phyloP scores from a whole-genome alignment of 306 rosid species.

The Arachis hypogaea region DNA sequence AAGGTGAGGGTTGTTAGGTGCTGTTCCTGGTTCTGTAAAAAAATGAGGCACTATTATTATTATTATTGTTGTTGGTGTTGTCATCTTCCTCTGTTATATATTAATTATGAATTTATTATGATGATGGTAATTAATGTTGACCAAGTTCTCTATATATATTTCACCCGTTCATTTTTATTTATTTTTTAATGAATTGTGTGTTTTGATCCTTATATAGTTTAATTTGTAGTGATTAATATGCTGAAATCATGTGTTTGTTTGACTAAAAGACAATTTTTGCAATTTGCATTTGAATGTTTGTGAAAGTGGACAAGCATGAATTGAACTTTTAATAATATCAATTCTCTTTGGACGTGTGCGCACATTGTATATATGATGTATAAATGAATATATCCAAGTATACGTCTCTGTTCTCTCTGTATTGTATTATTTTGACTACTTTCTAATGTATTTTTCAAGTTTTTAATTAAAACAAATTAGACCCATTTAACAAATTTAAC shows the following conservation, averaged over 20 bases:
- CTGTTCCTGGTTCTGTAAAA: conserved; percentile 37
- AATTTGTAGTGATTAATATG: neutral
- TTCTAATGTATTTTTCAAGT: neutral
- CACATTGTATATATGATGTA: neutral
- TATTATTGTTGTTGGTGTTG: neutral
- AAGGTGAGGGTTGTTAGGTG: conserved; percentile 13
- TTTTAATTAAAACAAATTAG: too few species aligned
- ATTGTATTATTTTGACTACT: neutral
- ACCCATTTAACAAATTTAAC: too few species aligned
- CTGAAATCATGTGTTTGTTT: conserved; percentile 17
- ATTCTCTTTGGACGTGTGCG: neutral
- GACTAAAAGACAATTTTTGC: neutral
- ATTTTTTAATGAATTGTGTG: neutral
- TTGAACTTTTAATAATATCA: neutral
- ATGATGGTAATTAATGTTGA: conserved; percentile 24
- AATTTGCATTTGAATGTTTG: conserved; percentile 1
- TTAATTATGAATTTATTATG: neutral
- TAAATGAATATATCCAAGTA: neutral
- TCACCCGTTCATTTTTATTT: neutral
- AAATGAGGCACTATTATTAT: conserved; percentile 18
- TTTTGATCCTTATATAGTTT: neutral
- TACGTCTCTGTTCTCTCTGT: neutral
- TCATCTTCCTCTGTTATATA: conserved; percentile 25
- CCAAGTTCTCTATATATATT: neutral
- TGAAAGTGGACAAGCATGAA: conserved; percentile 27